Conservation (phyloP, 2,329 filamentous ascomycete genomes). For the Apiospora kogelbergensis region DNA sequence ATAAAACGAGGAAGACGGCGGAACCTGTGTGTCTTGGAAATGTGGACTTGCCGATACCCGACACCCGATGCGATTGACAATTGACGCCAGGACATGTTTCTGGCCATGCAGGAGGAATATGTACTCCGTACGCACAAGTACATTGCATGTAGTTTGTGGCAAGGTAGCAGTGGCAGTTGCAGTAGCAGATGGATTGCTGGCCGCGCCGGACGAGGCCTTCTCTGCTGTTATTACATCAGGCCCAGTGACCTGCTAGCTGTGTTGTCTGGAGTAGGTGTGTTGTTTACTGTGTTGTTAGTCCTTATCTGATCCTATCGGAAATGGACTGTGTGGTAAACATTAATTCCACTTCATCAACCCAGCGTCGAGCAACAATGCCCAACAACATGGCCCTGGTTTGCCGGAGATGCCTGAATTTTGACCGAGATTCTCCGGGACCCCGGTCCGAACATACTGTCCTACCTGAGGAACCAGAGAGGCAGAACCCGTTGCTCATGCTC, state of each 20-base stretch:
- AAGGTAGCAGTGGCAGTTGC: neutral
- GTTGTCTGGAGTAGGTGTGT: too few relatives aligned
- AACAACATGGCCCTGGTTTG: conserved; percentile 11
- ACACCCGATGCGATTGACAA: neutral
- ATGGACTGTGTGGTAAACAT: neutral
- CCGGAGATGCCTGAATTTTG: conserved; percentile 13
- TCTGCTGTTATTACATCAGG: neutral
- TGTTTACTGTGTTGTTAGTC: too few relatives aligned
- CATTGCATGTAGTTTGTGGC: neutral
- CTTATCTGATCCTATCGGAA: neutral
- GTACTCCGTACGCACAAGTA: neutral
- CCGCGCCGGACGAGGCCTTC: neutral
- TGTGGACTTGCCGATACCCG: conserved; percentile 1
- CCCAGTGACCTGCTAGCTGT: neutral
- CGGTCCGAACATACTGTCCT: conserved; percentile 18
- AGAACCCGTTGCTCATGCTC: neutral
- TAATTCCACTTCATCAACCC: neutral
- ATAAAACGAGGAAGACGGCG: neutral
- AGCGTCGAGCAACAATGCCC: neutral
- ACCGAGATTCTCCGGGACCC: conserved; percentile 25
- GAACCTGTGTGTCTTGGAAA: neutral
- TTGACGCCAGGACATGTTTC: neutral
- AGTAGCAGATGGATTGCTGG: neutral
- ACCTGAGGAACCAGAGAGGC: conserved; percentile 6
- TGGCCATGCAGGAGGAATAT: neutral